phyloP scores from a whole-genome alignment of 345 rosid species.

The Ricinus communis region DNA sequence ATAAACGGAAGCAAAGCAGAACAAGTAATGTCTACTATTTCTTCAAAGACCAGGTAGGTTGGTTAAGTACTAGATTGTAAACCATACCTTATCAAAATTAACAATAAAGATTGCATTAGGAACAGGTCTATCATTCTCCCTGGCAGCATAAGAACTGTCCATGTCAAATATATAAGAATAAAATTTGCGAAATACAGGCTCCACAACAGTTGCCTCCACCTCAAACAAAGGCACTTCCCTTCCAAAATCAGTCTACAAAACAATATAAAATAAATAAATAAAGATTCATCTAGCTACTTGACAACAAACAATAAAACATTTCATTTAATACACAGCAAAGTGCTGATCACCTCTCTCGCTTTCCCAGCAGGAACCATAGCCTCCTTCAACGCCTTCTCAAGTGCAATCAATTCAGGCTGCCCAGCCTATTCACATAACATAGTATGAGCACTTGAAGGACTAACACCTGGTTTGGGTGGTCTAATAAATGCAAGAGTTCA shows the following conservation, averaged over 20 bases:
- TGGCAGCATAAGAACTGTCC: slow-evolving; percentile 52
- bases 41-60: background rate
- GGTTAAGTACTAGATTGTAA: background rate
- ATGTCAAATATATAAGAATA: slow-evolving; percentile 79
- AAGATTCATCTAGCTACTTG: background rate
- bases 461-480: too few species aligned
- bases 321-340: background rate
- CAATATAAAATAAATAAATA: background rate
- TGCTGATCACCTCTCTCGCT: slow-evolving; percentile 73
- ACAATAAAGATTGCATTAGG: slow-evolving; percentile 85
- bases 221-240: slow-evolving; percentile 90
- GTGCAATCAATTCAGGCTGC: slow-evolving; percentile 80
- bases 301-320: background rate
- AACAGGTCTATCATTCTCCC: slow-evolving; percentile 64
- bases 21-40: background rate
- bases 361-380: slow-evolving; percentile 83
- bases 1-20: slow-evolving; percentile 10
- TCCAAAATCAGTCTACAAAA: slow-evolving; percentile 74
- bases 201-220: slow-evolving; percentile 81
- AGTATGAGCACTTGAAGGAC: background rate
- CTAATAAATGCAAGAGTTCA: too few species aligned
- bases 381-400: slow-evolving; percentile 81
- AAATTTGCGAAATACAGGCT: slow-evolving; percentile 68
- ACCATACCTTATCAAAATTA: slow-evolving; percentile 91
- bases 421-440: slow-evolving; percentile 53